Conservation (phyloP, 768 basidiomycete species). For the Tylopilus sp. region DNA sequence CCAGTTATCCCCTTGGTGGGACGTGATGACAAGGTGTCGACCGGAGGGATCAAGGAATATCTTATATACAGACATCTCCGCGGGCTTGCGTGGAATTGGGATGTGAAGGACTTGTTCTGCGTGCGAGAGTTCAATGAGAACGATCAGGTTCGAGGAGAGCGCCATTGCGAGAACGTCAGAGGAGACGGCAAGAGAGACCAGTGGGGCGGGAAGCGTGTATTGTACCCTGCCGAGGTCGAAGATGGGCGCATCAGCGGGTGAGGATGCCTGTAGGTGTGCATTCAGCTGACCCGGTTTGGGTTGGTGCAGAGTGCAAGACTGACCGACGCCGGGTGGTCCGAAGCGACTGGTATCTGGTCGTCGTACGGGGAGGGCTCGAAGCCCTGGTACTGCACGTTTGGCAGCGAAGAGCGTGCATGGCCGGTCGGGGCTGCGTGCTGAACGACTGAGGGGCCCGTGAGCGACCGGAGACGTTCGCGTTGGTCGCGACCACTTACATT, state of each 20-base stretch:
- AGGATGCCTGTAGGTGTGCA: constrained; percentile 22
- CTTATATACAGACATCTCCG: constrained; percentile 76
- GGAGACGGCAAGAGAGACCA: constrained; percentile 77
- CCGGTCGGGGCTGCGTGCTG: constrained; percentile 69
- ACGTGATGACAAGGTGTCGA: constrained; percentile 83
- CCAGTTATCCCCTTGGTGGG: constrained; percentile 88
- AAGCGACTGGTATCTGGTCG: constrained; percentile 48
- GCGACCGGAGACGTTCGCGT: not conserved
- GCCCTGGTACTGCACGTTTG: constrained; percentile 77
- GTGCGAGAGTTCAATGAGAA: constrained; percentile 86
- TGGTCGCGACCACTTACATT: constrained; percentile 43
- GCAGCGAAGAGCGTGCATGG: constrained; percentile 39
- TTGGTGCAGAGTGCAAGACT: constrained; percentile 3
- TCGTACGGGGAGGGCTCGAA: constrained; percentile 72
- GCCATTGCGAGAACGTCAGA: constrained; percentile 89
- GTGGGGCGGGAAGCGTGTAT: constrained; percentile 80
- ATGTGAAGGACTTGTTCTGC: constrained; percentile 85
- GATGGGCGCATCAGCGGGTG: constrained; percentile 49
- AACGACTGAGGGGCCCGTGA: constrained; percentile 56
- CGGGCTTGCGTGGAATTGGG: constrained; percentile 66
- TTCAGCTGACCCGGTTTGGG: constrained; percentile 28
- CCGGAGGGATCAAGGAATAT: constrained; percentile 93
- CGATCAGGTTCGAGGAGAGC: constrained; percentile 67
- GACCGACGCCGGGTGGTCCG: constrained; percentile 33
- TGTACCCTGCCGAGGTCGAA: constrained; percentile 89